Evolutionary conservation across 306 rosid genomes (phyloP).

Genomic region (Begonia peltatifolia): DNA sequence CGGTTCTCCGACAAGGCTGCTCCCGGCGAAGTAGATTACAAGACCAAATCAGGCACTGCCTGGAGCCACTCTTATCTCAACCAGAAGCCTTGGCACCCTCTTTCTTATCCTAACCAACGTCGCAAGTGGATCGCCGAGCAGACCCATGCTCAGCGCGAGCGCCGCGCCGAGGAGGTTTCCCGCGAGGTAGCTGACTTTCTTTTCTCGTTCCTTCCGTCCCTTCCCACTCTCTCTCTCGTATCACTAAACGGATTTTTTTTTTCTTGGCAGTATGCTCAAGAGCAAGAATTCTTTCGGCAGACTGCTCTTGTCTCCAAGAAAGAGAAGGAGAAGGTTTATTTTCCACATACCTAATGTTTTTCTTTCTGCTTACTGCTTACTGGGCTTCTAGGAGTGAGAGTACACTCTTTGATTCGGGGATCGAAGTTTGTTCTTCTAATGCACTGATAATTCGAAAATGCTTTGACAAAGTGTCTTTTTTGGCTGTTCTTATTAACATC

Average conservation of each 20-base stretch:
- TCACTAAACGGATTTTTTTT: neutral
- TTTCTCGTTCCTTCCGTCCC: too few relatives aligned
- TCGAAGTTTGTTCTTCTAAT: too few relatives aligned
- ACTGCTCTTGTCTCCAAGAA: constrained; percentile 66
- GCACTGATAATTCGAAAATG: too few relatives aligned
- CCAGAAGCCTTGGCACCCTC: constrained; percentile 99
- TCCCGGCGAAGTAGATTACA: constrained; percentile 67
- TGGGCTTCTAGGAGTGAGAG: too few relatives aligned
- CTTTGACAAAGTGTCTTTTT: too few relatives aligned
- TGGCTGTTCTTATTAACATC: too few relatives aligned
- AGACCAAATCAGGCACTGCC: constrained; percentile 74
- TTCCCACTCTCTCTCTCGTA: neutral
- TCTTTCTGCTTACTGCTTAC: too few relatives aligned
- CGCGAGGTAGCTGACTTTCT: constrained; percentile 39
- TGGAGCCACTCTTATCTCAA: constrained; percentile 92
- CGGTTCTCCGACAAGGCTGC: constrained; percentile 39
- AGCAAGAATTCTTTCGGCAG: constrained; percentile 89
- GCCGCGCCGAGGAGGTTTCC: constrained; percentile 70
- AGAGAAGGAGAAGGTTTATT: constrained; percentile 71
- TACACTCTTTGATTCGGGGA: too few relatives aligned
- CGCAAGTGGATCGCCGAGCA: constrained; percentile 99
- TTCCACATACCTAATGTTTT: too few relatives aligned
- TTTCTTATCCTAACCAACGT: constrained; percentile 93
- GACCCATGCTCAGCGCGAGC: constrained; percentile 47
- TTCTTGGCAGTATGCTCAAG: constrained; percentile 58